Evolutionary conservation across 83 land plant species (phyloP).

Genomic region (Thuja plicata): DNA sequence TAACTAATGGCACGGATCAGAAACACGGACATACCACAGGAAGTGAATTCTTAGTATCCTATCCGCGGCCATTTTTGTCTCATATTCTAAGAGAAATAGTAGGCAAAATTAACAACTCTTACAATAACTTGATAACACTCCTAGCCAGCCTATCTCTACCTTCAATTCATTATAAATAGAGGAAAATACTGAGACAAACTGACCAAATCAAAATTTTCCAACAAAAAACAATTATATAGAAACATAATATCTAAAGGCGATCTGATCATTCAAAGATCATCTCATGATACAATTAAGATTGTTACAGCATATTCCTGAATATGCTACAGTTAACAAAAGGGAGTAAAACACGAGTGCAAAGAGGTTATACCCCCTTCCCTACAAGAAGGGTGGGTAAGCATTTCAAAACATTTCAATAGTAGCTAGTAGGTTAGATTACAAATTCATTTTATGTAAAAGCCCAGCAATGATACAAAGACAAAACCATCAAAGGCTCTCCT

Average conservation of each 20-base stretch:
- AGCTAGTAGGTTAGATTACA: conserved; percentile 3
- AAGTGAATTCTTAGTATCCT: too few relatives aligned
- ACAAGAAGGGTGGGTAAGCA: background rate
- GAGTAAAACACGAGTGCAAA: background rate
- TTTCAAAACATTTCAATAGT: background rate
- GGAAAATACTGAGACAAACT: too few relatives aligned
- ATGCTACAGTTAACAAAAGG: background rate
- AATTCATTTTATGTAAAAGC: background rate
- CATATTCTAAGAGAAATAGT: too few relatives aligned
- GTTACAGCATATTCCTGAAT: background rate
- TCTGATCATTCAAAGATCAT: background rate
- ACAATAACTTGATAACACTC: too few relatives aligned
- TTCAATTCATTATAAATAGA: too few relatives aligned
- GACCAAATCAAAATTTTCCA: too few relatives aligned
- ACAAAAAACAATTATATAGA: too few relatives aligned
- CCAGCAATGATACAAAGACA: background rate
- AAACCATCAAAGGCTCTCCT: background rate
- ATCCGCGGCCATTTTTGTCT: too few relatives aligned
- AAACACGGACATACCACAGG: too few relatives aligned
- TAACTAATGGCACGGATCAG: too few relatives aligned
- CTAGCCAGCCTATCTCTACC: too few relatives aligned
- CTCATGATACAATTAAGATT: background rate
- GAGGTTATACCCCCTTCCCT: background rate
- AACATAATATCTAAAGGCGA: background rate
- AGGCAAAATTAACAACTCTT: too few relatives aligned